phyloP scores from a whole-genome alignment of 352 stramenopile species.

The Phytophthora quininea region DNA sequence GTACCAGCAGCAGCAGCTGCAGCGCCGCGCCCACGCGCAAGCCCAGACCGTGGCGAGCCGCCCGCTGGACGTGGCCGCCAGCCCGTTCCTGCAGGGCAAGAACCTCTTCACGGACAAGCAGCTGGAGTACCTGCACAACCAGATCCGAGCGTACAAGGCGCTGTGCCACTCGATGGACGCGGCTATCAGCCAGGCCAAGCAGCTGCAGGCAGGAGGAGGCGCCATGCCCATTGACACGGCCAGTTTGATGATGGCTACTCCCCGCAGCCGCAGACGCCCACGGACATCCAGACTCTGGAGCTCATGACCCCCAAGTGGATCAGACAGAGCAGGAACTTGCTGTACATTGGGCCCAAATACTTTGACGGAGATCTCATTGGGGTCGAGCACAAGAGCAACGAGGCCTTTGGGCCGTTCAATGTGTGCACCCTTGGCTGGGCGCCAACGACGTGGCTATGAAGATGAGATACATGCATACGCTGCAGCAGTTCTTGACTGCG shows the following conservation, averaged over 20 bases:
- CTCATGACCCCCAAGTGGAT: conserved; percentile 71
- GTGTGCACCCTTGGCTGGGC: conserved; percentile 65
- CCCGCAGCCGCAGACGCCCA: neutral
- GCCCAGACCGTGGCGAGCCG: neutral
- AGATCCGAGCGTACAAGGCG: conserved; percentile 86
- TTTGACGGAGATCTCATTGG: conserved; percentile 74
- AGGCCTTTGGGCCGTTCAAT: conserved; percentile 67
- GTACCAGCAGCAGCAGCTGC: conserved; percentile 66
- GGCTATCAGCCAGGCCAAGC: conserved; percentile 41
- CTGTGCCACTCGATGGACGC: conserved; percentile 87
- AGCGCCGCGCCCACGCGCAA: conserved; percentile 16
- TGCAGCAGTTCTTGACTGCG: conserved; percentile 73
- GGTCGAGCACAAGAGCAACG: conserved; percentile 55
- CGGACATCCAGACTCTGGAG: conserved; percentile 28
- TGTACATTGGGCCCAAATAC: conserved; percentile 67
- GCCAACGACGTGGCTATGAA: conserved; percentile 79
- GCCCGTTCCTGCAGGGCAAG: conserved; percentile 74
- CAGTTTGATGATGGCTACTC: neutral
- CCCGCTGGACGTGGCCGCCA: conserved; percentile 53
- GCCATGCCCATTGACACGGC: neutral
- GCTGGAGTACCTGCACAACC: conserved; percentile 83
- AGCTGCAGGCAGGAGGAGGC: conserved; percentile 7
- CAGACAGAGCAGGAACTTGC: conserved; percentile 49
- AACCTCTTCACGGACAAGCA: conserved; percentile 87
- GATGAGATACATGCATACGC: conserved; percentile 70